Evolutionary conservation across 306 rosid species (phyloP).

Genomic region (Canavalia ensiformis): DNA sequence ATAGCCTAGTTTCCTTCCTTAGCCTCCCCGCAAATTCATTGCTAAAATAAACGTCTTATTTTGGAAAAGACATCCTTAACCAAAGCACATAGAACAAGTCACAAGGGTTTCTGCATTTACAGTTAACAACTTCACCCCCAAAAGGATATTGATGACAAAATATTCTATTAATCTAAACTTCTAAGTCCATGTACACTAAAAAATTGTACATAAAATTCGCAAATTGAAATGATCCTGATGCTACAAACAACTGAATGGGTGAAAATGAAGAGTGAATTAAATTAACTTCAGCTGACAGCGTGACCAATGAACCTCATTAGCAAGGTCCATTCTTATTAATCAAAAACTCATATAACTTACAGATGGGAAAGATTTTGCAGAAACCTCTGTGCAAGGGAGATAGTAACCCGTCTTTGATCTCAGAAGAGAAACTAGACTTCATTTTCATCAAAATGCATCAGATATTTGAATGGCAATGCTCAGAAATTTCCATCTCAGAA

Average conservation of each 20-base stretch:
- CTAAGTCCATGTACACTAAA: slow-evolving; percentile 63
- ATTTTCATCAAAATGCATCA: slow-evolving; percentile 47
- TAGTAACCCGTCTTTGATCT: slow-evolving; percentile 43
- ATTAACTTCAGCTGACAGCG: slow-evolving; percentile 54
- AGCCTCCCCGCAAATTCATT: slow-evolving; percentile 33
- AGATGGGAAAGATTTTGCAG: slow-evolving; percentile 48
- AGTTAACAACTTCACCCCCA: slow-evolving; percentile 46
- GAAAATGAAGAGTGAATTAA: slow-evolving; percentile 43
- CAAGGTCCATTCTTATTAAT: slow-evolving; percentile 56
- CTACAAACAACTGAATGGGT: slow-evolving; percentile 58
- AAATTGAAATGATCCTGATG: slow-evolving; percentile 55
- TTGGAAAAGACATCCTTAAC: slow-evolving; percentile 28
- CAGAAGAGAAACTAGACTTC: slow-evolving; percentile 55
- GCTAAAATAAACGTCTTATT: slow-evolving; percentile 15
- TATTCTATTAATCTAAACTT: slow-evolving; percentile 39
- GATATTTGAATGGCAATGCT: slow-evolving; percentile 44
- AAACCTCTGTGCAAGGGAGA: slow-evolving; percentile 44
- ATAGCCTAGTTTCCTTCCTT: slow-evolving; percentile 43
- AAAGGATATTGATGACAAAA: slow-evolving; percentile 38
- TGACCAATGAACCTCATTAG: slow-evolving; percentile 58
- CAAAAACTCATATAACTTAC: slow-evolving; percentile 51
- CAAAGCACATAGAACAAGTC: slow-evolving; percentile 37
- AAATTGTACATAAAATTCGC: slow-evolving; percentile 63
- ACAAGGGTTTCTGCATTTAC: slow-evolving; percentile 54
- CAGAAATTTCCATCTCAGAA: slow-evolving; percentile 46